Conservation (phyloP, 176 grass and related monocot species). For the Cocos nucifera region DNA sequence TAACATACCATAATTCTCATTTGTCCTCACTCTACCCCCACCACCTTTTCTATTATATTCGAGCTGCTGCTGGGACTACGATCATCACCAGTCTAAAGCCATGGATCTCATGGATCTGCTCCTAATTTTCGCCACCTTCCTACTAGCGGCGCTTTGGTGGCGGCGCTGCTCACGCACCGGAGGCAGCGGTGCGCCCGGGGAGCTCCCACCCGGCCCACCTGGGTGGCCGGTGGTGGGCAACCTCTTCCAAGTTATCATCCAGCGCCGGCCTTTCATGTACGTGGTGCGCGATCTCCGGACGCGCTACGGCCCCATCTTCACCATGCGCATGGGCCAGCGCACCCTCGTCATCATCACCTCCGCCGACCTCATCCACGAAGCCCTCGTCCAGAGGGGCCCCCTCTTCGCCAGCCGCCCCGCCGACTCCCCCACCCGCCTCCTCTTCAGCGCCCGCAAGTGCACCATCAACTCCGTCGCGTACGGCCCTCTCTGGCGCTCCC, state of each 20-base stretch:
- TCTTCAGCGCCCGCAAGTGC: constrained; percentile 93
- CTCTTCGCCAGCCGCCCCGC: constrained; percentile 74
- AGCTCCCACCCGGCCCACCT: constrained; percentile 60
- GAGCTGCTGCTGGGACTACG: too few species aligned
- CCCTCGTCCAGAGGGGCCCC: constrained; percentile 70
- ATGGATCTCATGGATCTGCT: constrained; percentile 60
- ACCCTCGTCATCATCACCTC: constrained; percentile 70
- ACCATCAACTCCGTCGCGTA: constrained; percentile 87
- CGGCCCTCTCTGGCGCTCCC: constrained; percentile 73
- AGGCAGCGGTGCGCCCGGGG: constrained; percentile 17
- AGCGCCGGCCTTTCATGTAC: constrained; percentile 91
- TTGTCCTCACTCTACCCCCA: too few species aligned
- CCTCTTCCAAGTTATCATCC: constrained; percentile 87
- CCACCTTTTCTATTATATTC: too few species aligned
- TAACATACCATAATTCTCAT: too few species aligned
- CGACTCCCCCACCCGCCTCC: constrained; percentile 72
- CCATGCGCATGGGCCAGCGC: constrained; percentile 91
- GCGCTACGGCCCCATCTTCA: constrained; percentile 92
- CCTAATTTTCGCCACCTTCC: constrained; percentile 26
- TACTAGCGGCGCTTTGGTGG: constrained; percentile 64
- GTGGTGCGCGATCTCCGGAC: constrained; percentile 71
- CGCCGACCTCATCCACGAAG: constrained; percentile 88
- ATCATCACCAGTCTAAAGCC: too few species aligned
- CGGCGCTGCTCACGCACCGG: constrained; percentile 48
- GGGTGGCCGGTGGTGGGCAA: constrained; percentile 97